Percentiles rank a stretch among this genome's conserved stretches.
These are phyloP conservation scores for Conoideocrella luteorostrata DNA, from an alignment of 2,329 filamentous ascomycete species.

Conservation along the genomic window DNA sequence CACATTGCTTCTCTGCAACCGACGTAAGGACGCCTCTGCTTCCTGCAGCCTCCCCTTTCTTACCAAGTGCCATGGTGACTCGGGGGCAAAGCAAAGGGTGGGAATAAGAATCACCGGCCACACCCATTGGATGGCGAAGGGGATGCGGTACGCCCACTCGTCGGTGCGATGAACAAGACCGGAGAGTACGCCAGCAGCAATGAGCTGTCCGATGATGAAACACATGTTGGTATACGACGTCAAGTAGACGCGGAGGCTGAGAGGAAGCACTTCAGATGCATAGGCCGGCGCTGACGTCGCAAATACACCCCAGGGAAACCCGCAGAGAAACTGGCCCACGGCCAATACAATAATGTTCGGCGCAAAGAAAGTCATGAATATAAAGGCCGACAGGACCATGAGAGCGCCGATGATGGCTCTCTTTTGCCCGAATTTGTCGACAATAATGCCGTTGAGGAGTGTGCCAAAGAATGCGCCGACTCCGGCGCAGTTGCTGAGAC, in stretches of 20 bases:
- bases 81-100: slow-evolving; percentile 29
- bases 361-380: slow-evolving; percentile 43
- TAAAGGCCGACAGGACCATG: slow-evolving; percentile 31
- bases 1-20: slow-evolving; percentile 14
- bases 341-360: slow-evolving; percentile 30
- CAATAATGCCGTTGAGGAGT: slow-evolving; percentile 39
- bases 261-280: slow-evolving; percentile 36
- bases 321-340: slow-evolving; percentile 37
- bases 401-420: slow-evolving; percentile 37
- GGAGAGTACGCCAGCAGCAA: slow-evolving; percentile 28
- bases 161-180: slow-evolving; percentile 22
- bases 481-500: slow-evolving; percentile 34
- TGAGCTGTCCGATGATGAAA: slow-evolving; percentile 40
- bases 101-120: slow-evolving; percentile 38
- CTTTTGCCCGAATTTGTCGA: slow-evolving; percentile 31
- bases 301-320: slow-evolving; percentile 40
- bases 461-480: slow-evolving; percentile 44
- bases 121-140: slow-evolving; percentile 43
- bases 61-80: slow-evolving; percentile 40
- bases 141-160: slow-evolving; percentile 40
- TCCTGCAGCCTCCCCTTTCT: slow-evolving; percentile 23
- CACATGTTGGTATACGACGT: slow-evolving; percentile 42
- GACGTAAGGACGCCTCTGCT: slow-evolving; percentile 25
- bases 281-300: slow-evolving; percentile 40
- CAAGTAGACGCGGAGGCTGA: slow-evolving; percentile 35